Evolutionary conservation across 2,329 filamentous ascomycete species (phyloP).

Genomic region (Colletotrichum costaricense): DNA sequence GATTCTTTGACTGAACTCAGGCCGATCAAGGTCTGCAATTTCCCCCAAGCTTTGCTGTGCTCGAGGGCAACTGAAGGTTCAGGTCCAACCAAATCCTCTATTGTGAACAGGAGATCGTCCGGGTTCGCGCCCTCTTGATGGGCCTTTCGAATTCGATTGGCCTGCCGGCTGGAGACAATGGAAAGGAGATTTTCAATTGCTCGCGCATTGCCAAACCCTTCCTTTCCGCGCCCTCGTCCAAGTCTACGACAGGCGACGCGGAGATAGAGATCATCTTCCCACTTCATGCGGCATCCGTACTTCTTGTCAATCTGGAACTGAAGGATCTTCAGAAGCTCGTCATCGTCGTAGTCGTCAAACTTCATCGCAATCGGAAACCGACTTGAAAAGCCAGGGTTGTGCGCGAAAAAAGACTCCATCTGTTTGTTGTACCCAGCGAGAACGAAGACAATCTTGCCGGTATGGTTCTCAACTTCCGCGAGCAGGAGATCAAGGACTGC

Average conservation of each 20-base stretch:
- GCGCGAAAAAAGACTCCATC: constrained; percentile 81
- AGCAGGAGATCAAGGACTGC: constrained; percentile 78
- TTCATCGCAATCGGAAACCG: constrained; percentile 74
- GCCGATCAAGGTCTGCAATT: constrained; percentile 69
- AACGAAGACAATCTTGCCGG: constrained; percentile 77
- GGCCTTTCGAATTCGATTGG: constrained; percentile 62
- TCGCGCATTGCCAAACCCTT: constrained; percentile 80
- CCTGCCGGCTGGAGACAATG: constrained; percentile 67
- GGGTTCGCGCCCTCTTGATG: constrained; percentile 51
- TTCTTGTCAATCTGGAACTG: constrained; percentile 62
- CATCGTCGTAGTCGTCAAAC: constrained; percentile 77
- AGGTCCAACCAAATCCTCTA: constrained; percentile 78
- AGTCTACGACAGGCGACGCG: constrained; percentile 72
- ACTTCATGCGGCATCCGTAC: constrained; percentile 65
- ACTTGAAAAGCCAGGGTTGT: constrained; percentile 78
- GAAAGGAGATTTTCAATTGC: constrained; percentile 72
- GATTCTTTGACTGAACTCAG: constrained; percentile 71
- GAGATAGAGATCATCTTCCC: constrained; percentile 73
- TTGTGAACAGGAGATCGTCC: constrained; percentile 70
- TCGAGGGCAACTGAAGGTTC: constrained; percentile 67
- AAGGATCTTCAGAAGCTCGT: constrained; percentile 73
- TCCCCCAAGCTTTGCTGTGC: constrained; percentile 65
- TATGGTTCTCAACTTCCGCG: constrained; percentile 77
- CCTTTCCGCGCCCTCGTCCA: constrained; percentile 69
- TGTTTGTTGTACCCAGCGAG: constrained; percentile 79